phyloP scores from a whole-genome alignment of 495 filamentous ascomycete species.

The Aspergillus nidulans region DNA sequence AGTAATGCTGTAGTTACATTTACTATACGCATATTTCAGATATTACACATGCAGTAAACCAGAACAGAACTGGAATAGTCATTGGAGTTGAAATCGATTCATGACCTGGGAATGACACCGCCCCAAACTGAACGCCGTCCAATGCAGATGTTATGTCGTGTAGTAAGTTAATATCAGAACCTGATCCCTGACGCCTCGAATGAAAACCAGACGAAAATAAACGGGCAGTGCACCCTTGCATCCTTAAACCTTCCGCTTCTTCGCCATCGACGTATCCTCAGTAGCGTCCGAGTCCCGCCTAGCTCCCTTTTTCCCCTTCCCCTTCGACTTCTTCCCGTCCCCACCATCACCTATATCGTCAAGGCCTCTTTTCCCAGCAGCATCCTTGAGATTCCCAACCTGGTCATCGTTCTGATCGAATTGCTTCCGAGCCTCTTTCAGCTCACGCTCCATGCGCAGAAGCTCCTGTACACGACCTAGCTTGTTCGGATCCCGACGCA shows the following conservation, averaged over 20 bases:
- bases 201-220: background rate
- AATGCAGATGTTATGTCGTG: background rate
- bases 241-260: constrained; percentile 37
- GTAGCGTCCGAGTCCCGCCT: constrained; percentile 41
- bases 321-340: constrained; percentile 37
- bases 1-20: too few species aligned
- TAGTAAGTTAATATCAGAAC: constrained; percentile 1
- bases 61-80: too few species aligned
- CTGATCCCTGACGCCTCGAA: background rate
- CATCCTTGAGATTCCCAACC: constrained; percentile 38
- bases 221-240: constrained; percentile 11
- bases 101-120: background rate
- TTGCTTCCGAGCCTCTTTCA: constrained; percentile 70
- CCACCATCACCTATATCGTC: constrained; percentile 25
- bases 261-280: constrained; percentile 33
- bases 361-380: constrained; percentile 35
- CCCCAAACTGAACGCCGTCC: constrained; percentile 1
- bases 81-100: background rate
- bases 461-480: constrained; percentile 87
- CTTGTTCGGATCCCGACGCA: constrained; percentile 77
- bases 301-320: constrained; percentile 39
- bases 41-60: too few species aligned
- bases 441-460: constrained; percentile 70
- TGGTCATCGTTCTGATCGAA: constrained; percentile 56
- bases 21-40: too few species aligned